Conservation (phyloP, 306 rosid species). For the Quercus parvula region DNA sequence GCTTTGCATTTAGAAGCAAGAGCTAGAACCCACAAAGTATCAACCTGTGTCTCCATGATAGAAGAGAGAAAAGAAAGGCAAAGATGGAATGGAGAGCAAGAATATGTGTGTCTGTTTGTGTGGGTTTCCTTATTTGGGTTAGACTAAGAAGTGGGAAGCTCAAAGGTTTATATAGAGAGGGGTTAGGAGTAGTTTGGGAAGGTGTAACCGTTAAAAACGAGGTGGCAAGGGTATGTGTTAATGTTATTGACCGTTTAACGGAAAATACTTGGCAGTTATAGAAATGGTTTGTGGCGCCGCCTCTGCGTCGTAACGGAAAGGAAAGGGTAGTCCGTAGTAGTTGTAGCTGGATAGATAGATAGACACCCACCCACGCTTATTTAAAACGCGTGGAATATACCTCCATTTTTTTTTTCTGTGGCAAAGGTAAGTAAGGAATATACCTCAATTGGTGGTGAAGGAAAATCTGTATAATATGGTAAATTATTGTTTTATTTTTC, state of each 20-base stretch:
- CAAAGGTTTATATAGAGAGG: constrained; percentile 17
- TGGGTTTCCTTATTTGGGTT: constrained; percentile 24
- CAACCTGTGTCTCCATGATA: constrained; percentile 53
- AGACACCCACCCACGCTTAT: background rate
- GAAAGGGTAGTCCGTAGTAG: background rate
- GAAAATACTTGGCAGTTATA: background rate
- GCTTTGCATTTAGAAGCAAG: constrained; percentile 56
- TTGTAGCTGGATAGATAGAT: too few species aligned
- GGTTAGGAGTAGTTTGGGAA: background rate
- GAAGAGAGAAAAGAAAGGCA: background rate
- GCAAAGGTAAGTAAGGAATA: too few species aligned
- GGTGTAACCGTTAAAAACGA: background rate
- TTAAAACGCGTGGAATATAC: constrained; percentile 1
- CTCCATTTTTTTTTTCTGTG: too few species aligned
- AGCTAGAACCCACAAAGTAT: constrained; percentile 70
- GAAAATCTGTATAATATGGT: too few species aligned
- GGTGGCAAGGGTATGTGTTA: background rate
- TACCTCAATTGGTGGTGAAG: background rate
- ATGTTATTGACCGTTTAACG: background rate
- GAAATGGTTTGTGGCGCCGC: constrained; percentile 1
- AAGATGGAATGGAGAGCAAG: background rate
- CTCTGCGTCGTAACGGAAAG: background rate
- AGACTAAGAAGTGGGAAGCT: constrained; percentile 16
- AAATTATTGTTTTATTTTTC: too few species aligned
- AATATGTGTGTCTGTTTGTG: background rate